Percentiles rank a stretch among this genome's conserved stretches.
phyloP scores from a whole-genome alignment of 805 yeast species.

The Wickerhamiella spandovensis region DNA sequence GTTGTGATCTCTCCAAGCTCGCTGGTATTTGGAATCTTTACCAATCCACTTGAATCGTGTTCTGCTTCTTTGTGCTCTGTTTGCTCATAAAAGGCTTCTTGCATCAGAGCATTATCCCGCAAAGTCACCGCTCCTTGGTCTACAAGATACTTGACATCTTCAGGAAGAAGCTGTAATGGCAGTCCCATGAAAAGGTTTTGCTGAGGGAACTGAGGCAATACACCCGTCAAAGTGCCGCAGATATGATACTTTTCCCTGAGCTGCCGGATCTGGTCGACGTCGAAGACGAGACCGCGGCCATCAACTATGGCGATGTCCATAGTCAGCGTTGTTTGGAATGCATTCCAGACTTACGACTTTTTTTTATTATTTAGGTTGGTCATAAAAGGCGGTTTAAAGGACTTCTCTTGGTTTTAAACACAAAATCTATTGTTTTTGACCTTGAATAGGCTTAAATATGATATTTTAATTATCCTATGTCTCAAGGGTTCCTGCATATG shows the following conservation, averaged over 20 bases:
- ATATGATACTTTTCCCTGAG: constrained; percentile 49
- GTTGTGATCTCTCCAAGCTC: background rate
- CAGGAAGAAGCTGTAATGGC: constrained; percentile 60
- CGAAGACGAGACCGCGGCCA: constrained; percentile 44
- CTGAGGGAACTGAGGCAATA: constrained; percentile 82
- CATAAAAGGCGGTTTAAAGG: too few species aligned
- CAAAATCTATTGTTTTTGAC: too few species aligned
- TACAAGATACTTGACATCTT: constrained; percentile 61
- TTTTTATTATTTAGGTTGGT: too few species aligned
- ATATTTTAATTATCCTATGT: too few species aligned
- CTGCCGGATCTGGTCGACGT: constrained; percentile 36
- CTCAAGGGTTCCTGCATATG: background rate
- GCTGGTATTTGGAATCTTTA: background rate
- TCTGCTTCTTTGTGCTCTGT: background rate
- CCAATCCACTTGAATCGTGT: background rate
- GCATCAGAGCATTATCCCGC: constrained; percentile 26
- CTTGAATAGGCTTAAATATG: too few species aligned
- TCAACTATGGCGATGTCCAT: constrained; percentile 29
- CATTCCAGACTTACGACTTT: background rate
- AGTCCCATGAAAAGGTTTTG: constrained; percentile 79
- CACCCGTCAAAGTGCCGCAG: constrained; percentile 68
- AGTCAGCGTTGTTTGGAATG: background rate
- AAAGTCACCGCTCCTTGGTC: constrained; percentile 31
- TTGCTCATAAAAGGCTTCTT: background rate
- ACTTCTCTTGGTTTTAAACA: too few species aligned